phyloP scores from a whole-genome alignment of 2,329 filamentous ascomycete genomes.

The Fusarium sp. region DNA sequence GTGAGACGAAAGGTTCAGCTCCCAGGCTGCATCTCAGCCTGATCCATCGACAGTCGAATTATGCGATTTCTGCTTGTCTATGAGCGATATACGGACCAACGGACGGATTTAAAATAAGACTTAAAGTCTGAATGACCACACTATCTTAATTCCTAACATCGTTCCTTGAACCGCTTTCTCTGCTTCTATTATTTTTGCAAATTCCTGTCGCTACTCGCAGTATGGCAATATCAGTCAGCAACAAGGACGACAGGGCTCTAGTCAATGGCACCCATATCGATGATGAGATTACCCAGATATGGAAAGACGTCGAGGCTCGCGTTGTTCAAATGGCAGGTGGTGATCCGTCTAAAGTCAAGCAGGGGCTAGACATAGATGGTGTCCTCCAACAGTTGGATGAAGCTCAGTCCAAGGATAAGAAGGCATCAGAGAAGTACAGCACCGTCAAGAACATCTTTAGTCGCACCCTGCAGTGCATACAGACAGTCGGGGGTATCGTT shows the following conservation, averaged over 20 bases:
- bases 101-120: neutral
- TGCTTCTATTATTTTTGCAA: neutral
- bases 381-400: neutral
- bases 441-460: neutral
- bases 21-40: neutral
- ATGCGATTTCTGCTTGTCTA: neutral
- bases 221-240: neutral
- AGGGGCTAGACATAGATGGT: neutral
- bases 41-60: neutral
- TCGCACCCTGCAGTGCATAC: neutral
- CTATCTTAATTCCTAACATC: neutral
- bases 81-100: no score
- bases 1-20: neutral
- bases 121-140: neutral
- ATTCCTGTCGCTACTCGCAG: rapidly evolving
- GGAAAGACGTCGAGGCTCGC: conserved; percentile 1
- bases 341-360: neutral
- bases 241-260: no score
- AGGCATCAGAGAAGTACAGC: neutral
- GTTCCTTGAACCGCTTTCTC: neutral
- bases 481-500: neutral
- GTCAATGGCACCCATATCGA: neutral
- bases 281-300: neutral
- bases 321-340: neutral
- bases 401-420: neutral